phyloP scores from a whole-genome alignment of 345 rosid species.

The Hibiscus tridactylites region DNA sequence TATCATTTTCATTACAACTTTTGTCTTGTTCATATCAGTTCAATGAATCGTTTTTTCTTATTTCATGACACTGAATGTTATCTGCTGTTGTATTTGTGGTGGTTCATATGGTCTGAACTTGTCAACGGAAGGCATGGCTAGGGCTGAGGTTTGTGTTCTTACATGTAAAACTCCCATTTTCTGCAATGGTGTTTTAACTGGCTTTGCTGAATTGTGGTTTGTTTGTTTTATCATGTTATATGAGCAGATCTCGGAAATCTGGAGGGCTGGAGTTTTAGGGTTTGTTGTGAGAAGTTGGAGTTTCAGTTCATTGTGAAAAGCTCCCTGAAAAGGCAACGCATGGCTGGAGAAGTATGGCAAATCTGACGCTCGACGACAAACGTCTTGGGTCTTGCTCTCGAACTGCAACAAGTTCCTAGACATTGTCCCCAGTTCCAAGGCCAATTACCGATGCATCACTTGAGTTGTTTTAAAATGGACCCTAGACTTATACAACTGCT shows the following conservation, averaged over 20 bases:
- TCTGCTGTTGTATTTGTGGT: too few relatives aligned
- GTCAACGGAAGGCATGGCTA: too few relatives aligned
- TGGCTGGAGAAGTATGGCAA: conserved; percentile 13
- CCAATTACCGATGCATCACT: conserved; percentile 21
- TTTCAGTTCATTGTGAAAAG: not conserved
- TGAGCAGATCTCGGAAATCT: not conserved
- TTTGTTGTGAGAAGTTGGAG: conserved; percentile 12
- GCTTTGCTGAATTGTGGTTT: too few relatives aligned
- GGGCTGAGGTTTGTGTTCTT: too few relatives aligned
- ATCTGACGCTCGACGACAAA: conserved; percentile 32
- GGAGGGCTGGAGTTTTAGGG: conserved; percentile 18
- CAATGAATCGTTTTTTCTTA: not conserved
- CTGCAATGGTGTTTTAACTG: too few relatives aligned
- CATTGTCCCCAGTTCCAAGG: conserved; percentile 21
- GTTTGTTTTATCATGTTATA: not conserved
- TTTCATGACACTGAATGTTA: not conserved
- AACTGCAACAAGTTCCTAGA: conserved; percentile 70
- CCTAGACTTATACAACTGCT: not conserved
- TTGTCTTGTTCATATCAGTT: not conserved
- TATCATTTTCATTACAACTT: not conserved
- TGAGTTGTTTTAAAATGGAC: not conserved
- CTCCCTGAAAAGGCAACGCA: conserved; percentile 8
- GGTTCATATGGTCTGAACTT: too few relatives aligned
- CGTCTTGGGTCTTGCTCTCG: conserved; percentile 50
- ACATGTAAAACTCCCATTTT: too few relatives aligned